Base-by-base conservation (phyloP, 495 filamentous ascomycete genomes). In the Neurospora sp. region DNA sequence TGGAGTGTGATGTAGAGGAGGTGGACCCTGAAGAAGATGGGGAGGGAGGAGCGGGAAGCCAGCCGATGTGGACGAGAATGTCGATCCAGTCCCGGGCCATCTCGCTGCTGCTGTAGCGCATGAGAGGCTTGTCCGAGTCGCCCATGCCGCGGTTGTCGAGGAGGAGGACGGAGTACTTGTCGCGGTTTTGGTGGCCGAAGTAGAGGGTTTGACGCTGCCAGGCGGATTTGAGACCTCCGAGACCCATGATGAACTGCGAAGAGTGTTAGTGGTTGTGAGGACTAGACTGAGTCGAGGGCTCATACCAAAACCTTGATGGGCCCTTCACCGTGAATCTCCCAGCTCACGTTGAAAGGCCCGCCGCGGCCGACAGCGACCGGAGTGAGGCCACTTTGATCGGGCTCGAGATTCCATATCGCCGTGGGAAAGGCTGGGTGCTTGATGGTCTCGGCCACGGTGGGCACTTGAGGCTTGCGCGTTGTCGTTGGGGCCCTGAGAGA, bases 131-230 rank as follows among this genome's bases (percentile, higher is more conserved):
- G 80, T 91, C 91, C 59, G 89, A 91, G 73, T 86, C 85, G 74
- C 93, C 93, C 76, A 95, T 90, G 69, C 93, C 93, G 73, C 91
- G 86, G 78, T 93, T 96, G 82, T 96, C 93, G 76, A 92, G 86
- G 70, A 95, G 81, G 27, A 96, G 85, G 73, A 86, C 88, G 2
- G 90, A 89, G 82, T 93, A 95, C 71, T 87, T 83, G 71, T 86
- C 81, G 48, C 83, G 86, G 69, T 88, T 83, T n/a, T 88, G 80
- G 82, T 96, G 92, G 48, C 90, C 91, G 75, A 94, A 93, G 79
- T 92, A 82, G 71, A 91, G 86, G 10, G 88, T 92, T 75, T 94
- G 92, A 31, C 92, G 88, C 81, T 94, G 91, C 91, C 90, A 94
- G 73, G 85, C 81, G 39, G 86, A 83, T 74, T 87, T 90, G 59